Conservation (phyloP, 2,329 filamentous ascomycete species). For the Didymella glomerata region DNA sequence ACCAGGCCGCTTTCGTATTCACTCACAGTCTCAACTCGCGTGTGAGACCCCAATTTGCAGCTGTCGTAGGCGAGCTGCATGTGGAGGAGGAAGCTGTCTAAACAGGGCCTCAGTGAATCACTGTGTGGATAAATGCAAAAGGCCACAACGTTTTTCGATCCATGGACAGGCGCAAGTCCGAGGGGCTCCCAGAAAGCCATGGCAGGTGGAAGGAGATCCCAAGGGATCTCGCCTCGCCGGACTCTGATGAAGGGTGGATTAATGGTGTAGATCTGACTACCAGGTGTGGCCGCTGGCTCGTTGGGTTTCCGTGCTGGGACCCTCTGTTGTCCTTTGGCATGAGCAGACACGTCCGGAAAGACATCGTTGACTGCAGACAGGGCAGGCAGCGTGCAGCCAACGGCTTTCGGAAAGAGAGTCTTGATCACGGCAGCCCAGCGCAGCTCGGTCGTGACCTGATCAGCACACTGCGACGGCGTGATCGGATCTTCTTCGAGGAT, state of each 20-base stretch:
- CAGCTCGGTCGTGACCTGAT: constrained; percentile 31
- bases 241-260: constrained; percentile 76
- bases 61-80: constrained; percentile 77
- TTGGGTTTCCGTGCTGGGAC: constrained; percentile 42
- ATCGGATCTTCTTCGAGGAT: constrained; percentile 36
- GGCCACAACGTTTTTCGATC: constrained; percentile 74
- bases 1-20: constrained; percentile 49
- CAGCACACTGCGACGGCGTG: not conserved
- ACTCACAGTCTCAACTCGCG: constrained; percentile 51
- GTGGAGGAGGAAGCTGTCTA: constrained; percentile 71
- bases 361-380: constrained; percentile 56
- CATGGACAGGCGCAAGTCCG: constrained; percentile 74
- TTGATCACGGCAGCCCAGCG: constrained; percentile 38
- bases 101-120: constrained; percentile 68
- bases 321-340: constrained; percentile 48
- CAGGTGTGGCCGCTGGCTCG: constrained; percentile 38
- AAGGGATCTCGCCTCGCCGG: constrained; percentile 71
- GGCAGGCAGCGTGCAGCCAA: constrained; percentile 43
- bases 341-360: constrained; percentile 50
- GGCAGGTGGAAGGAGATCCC: constrained; percentile 78
- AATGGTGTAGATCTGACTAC: constrained; percentile 56
- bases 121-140: constrained; percentile 75
- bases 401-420: constrained; percentile 42
- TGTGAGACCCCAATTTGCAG: constrained; percentile 74
- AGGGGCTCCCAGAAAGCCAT: constrained; percentile 84